Evolutionary conservation across 73 alveolate species (phyloP), one percentile per base, ranked within the genome.

Genomic region (Stentor roeselii): DNA sequence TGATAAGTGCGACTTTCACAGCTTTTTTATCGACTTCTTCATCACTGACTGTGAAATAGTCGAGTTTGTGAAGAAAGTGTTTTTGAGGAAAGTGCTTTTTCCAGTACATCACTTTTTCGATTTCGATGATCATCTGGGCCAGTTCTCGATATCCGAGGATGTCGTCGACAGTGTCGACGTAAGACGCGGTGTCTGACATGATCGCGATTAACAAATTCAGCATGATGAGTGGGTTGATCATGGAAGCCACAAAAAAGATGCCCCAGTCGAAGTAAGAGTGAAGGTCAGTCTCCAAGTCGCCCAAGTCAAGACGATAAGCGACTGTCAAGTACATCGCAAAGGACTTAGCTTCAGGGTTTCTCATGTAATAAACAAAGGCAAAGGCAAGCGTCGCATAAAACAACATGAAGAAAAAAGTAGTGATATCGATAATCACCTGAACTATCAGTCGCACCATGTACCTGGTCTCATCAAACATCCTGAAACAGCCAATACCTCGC

Each of bases 401-500:
- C n/a, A n/a, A n/a, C n/a, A n/a, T n/a, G n/a, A n/a, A n/a, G n/a
- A n/a, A n/a, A n/a, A n/a, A n/a, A n/a, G 80, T 21, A 0, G 80
- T 67, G 37, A 67, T 67, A 2, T 67, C 80, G 11, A 21, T 67
- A 21, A 67, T 67, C 37, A 67, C 80, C 34, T 67, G 80, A 30
- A 32, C 34, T 21, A 67, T 67, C 37, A 67, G 80, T 21, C 37
- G 21, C 21, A 67, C 80, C 80, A 67, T 67, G 41, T 67, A 67
- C 37, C 80, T 67, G 1, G 80, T 67, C 11, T 67, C 37, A 21
- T 67, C 37, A 67, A 67, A 67, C 0, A 67, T 2, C 2, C 80
- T n/a, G 80, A 67, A 67, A 67, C 37, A 67, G 37, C 42, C 14
- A 32, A 67, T 67, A 0, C 80, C 80, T 67, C 80, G n/a, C 37